These are phyloP conservation scores for Cucumis sativus DNA, from an alignment of 306 rosid genomes.

Conservation along the genomic window DNA sequence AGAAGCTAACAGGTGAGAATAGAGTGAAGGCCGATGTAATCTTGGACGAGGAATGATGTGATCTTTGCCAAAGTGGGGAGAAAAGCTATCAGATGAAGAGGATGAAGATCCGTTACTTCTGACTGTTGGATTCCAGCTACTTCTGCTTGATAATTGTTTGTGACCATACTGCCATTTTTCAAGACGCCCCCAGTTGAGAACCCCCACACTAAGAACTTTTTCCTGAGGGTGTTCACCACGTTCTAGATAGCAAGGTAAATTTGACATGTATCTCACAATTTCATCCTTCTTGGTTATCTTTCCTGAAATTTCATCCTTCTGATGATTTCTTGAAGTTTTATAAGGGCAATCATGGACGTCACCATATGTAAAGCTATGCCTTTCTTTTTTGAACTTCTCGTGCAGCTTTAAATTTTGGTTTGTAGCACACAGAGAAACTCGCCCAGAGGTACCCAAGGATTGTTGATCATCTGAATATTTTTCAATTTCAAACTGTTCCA, in stretches of 20 bases:
- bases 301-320: conserved; percentile 25
- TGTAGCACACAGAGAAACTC: not conserved
- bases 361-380: conserved; percentile 36
- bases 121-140: conserved; percentile 31
- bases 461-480: conserved; percentile 17
- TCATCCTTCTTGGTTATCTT: conserved; percentile 53
- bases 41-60: conserved; percentile 43
- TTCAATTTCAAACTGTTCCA: conserved; percentile 31
- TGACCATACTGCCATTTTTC: conserved; percentile 62
- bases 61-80: conserved; percentile 38
- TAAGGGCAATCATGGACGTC: conserved; percentile 31
- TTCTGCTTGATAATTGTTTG: conserved; percentile 28
- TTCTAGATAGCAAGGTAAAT: conserved; percentile 78
- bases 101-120: conserved; percentile 40
- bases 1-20: conserved; percentile 34
- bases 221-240: conserved; percentile 50
- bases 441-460: conserved; percentile 19
- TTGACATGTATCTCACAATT: conserved; percentile 75
- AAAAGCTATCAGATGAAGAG: conserved; percentile 38
- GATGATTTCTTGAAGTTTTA: conserved; percentile 22
- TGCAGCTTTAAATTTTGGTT: conserved; percentile 28
- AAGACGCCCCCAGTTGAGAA: conserved; percentile 81
- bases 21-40: conserved; percentile 32
- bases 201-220: conserved; percentile 75
- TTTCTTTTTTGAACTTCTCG: conserved; percentile 31